Evolutionary conservation across 1,284 basidiomycete species (phyloP).

Genomic region (Volvariella surrecta): DNA sequence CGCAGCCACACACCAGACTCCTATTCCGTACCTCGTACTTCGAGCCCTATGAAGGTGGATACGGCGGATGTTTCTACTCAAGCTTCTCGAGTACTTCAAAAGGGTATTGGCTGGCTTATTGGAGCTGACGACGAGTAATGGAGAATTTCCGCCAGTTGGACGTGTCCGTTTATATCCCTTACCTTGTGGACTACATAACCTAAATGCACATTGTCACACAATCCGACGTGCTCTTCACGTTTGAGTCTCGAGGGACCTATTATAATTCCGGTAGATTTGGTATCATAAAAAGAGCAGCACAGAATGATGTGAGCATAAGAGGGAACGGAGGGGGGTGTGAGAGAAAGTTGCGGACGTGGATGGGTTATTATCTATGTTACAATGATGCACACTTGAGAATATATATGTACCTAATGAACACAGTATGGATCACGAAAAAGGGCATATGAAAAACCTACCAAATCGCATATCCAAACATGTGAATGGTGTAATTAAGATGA

Average conservation of each 20-base stretch:
- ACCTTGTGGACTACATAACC: no score
- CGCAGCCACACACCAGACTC: conserved; percentile 36
- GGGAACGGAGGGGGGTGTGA: no score
- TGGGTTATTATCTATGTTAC: no score
- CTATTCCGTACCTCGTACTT: conserved; percentile 32
- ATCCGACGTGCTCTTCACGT: no score
- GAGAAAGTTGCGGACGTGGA: no score
- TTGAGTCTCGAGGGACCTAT: no score
- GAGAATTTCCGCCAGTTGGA: background rate
- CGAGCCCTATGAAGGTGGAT: conserved; percentile 31
- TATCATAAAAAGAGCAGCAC: no score
- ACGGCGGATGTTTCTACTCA: conserved; percentile 60
- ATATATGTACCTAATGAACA: background rate
- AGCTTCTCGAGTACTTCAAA: conserved; percentile 65
- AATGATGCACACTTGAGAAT: no score
- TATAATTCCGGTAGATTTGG: no score
- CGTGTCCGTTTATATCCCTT: no score
- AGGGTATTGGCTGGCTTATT: conserved; percentile 83
- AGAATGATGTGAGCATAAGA: no score
- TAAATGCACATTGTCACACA: no score
- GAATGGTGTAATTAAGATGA: conserved; percentile 3
- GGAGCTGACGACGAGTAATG: conserved; percentile 52
- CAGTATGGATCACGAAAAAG: conserved; percentile 3
- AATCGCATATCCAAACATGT: conserved; percentile 1
- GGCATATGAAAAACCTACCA: background rate